Evolutionary conservation across 2,329 filamentous ascomycete species (phyloP).

Genomic region (Cyclaneusma minus): DNA sequence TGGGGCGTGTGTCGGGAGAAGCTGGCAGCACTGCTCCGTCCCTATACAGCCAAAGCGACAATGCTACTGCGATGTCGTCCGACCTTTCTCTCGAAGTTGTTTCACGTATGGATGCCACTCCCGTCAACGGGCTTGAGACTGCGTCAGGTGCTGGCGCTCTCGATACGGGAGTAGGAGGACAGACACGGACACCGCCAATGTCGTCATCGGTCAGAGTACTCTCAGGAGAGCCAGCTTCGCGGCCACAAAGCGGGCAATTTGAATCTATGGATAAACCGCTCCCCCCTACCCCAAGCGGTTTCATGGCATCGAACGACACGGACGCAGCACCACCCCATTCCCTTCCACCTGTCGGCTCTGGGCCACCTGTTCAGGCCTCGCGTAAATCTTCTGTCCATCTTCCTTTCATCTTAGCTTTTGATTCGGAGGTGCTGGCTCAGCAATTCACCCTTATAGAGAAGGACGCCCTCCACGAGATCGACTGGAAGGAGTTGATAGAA

Average conservation of each 20-base stretch:
- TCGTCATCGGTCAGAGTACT: too few species aligned
- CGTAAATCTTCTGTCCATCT: slow-evolving; percentile 34
- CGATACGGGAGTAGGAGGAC: too few species aligned
- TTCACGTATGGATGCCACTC: slow-evolving; percentile 16
- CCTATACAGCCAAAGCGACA: slow-evolving; percentile 17
- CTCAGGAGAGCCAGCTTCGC: too few species aligned
- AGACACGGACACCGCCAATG: too few species aligned
- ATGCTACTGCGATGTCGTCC: slow-evolving; percentile 41
- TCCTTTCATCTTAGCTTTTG: slow-evolving; percentile 68
- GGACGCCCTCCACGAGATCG: slow-evolving; percentile 71
- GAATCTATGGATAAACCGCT: too few species aligned
- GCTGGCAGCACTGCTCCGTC: slow-evolving; percentile 7
- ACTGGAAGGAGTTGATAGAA: slow-evolving; percentile 77
- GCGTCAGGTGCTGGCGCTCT: too few species aligned
- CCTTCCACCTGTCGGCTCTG: slow-evolving; percentile 11
- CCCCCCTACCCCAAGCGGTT: slow-evolving; percentile 15
- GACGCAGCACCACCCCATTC: slow-evolving; percentile 7
- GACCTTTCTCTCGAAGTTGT: slow-evolving; percentile 40
- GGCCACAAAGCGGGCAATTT: too few species aligned
- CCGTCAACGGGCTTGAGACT: too few species aligned
- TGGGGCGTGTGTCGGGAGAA: slow-evolving; percentile 21
- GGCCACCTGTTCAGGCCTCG: slow-evolving; percentile 12
- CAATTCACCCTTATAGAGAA: slow-evolving; percentile 80
- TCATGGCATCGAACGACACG: too few species aligned
- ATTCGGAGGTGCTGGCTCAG: slow-evolving; percentile 63